Evolutionary conservation across 73 alveolate species (phyloP), one percentile per base, ranked within the genome.

Genomic region (Blepharisma stoltei): DNA sequence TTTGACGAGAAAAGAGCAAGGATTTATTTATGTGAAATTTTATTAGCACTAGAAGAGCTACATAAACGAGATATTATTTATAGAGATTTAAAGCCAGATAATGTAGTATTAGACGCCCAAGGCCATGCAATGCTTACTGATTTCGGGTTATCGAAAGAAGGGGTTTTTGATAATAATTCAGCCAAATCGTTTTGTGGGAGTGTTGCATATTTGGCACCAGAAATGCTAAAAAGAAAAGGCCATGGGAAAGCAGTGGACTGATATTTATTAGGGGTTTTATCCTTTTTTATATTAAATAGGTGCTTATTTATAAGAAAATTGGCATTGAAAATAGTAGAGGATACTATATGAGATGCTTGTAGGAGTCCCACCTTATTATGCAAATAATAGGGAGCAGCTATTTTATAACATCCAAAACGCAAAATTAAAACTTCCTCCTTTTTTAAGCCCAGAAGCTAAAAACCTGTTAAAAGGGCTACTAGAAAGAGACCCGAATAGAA

Each of bases 141-240:
- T 80, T 97, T 97, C 83, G 99, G 99, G n/a, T 94, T 97, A 32
- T 89, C 98, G 6, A 87, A 97, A 71, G 99, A 97, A 86, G 98
- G 98, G 11, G 92, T 93, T 14, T 84, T 85, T 48, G 93, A 89
- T 44, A 81, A 54, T 14, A 82, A 81, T 70, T 84, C 78, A 54
- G 83, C 98, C 27, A 83, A 77, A 54, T 84, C 97, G 67, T 96
- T 95, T 81, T 96, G 99, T 91, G 99, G 99, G 6, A 81, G 94
- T 47, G 78, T 83, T 69, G 98, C 98, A 6, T 94, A 94, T 73
- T 81, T 94, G 47, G 96, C 98, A 25, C 98, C 98, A 8, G 98
- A 94, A 69, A 92, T 94, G 97, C 85, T 94, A 21, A 82, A 83
- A 27, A 84, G 93, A 71, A 81, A 81, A 21, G 98, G 98, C 4